phyloP scores from a whole-genome alignment of 2,329 filamentous ascomycete genomes.

The Elsinoe necatrix region DNA sequence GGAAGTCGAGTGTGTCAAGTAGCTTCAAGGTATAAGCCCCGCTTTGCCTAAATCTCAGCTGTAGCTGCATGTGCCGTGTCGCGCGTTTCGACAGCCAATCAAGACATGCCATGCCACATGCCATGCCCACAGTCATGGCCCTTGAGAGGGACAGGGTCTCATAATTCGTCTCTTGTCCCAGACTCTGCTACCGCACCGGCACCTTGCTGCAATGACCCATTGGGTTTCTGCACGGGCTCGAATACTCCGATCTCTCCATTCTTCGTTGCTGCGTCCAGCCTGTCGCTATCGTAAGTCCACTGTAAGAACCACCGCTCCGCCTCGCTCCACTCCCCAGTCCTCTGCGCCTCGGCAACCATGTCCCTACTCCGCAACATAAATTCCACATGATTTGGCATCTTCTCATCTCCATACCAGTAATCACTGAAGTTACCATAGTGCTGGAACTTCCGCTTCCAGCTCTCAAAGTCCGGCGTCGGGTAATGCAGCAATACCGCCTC shows the following conservation, averaged over 20 bases:
- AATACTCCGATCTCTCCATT: not conserved
- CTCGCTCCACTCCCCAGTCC: not conserved
- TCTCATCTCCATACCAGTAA: constrained; percentile 2
- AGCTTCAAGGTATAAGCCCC: not conserved
- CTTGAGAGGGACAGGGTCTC: too few relatives aligned
- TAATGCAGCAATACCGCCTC: not conserved
- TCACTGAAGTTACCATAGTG: not conserved
- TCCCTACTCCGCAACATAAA: constrained; percentile 3
- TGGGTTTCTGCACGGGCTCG: not conserved
- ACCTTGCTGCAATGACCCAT: not conserved
- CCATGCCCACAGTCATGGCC: too few relatives aligned
- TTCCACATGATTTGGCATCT: not conserved
- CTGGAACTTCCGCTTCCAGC: not conserved
- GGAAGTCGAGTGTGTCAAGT: too few relatives aligned
- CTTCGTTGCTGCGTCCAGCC: not conserved
- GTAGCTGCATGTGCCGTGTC: not conserved
- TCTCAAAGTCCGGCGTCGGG: not conserved
- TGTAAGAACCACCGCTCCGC: not conserved
- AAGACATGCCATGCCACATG: not conserved
- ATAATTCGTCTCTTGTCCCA: not conserved
- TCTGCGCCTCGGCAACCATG: not conserved
- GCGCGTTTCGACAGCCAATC: not conserved
- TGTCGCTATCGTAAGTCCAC: not conserved
- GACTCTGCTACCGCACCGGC: not conserved
- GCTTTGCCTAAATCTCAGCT: not conserved